A percentile compares a stretch with the other conserved stretches of the same genome.
Conservation (phyloP, 306 rosid species). For the Glycine soja region DNA sequence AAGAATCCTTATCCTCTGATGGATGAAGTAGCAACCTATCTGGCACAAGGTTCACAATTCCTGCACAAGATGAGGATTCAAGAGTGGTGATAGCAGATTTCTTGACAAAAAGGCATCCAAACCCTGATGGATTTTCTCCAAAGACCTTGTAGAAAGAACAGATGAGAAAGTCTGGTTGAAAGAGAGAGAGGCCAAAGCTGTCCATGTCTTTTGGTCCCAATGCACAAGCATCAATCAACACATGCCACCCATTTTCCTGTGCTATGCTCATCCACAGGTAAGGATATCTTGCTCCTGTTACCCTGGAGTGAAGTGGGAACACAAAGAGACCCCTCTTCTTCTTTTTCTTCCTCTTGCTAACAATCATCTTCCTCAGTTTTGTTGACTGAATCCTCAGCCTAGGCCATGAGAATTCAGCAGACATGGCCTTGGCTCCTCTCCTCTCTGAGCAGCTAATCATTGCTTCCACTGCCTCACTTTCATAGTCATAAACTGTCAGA, state of each 20-base stretch:
- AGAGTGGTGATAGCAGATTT: constrained; percentile 70
- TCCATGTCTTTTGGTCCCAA: constrained; percentile 95
- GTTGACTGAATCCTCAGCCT: constrained; percentile 79
- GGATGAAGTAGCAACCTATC: constrained; percentile 54
- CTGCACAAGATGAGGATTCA: constrained; percentile 67
- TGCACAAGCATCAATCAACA: constrained; percentile 89
- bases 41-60: constrained; percentile 85
- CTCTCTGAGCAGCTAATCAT: constrained; percentile 74
- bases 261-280: constrained; percentile 91
- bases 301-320: constrained; percentile 87
- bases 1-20: constrained; percentile 67
- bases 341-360: constrained; percentile 63
- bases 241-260: constrained; percentile 93
- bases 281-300: constrained; percentile 94
- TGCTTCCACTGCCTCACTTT: constrained; percentile 91
- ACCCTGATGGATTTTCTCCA: constrained; percentile 93
- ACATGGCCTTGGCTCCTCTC: constrained; percentile 77
- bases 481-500: constrained; percentile 85
- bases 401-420: constrained; percentile 96
- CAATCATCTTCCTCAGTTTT: constrained; percentile 76
- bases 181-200: constrained; percentile 85
- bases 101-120: constrained; percentile 92
- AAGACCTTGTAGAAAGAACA: constrained; percentile 91
- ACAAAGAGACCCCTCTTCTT: constrained; percentile 84
- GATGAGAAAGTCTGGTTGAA: constrained; percentile 84